These are phyloP conservation scores for Lenzites betulinus DNA, from an alignment of 768 basidiomycete genomes.

Conservation along the genomic window DNA sequence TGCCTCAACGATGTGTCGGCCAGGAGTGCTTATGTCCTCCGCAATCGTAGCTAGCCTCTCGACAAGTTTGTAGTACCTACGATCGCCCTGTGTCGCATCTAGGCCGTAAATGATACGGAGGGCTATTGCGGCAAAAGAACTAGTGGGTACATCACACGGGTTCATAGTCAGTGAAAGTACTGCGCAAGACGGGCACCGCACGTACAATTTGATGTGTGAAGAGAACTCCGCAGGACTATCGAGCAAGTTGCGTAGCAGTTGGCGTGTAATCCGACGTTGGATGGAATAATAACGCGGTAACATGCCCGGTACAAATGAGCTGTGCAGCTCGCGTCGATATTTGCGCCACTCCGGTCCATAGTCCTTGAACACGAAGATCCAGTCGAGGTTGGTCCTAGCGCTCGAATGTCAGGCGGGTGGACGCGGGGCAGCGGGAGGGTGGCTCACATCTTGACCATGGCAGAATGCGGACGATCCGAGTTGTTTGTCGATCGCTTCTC, in stretches of 20 bases:
- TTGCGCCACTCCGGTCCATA: constrained; percentile 14
- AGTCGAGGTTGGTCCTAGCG: constrained; percentile 14
- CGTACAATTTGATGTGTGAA: constrained; percentile 14
- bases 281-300: constrained; percentile 3
- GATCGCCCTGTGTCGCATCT: constrained; percentile 45
- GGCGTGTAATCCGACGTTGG: not conserved
- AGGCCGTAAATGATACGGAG: constrained; percentile 45
- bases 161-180: not conserved
- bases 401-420: not conserved
- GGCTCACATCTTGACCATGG: constrained; percentile 73
- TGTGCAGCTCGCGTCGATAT: constrained; percentile 14
- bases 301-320: constrained; percentile 22
- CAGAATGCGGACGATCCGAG: constrained; percentile 68
- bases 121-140: constrained; percentile 52
- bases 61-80: constrained; percentile 18
- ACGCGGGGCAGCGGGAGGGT: no score
- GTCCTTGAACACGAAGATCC: constrained; percentile 20
- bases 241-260: constrained; percentile 9
- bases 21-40: constrained; percentile 14
- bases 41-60: constrained; percentile 10
- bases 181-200: not conserved
- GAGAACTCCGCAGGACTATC: constrained; percentile 10
- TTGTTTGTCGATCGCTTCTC: constrained; percentile 73
- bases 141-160: constrained; percentile 43
- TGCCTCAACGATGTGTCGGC: constrained; percentile 14